Evolutionary conservation across 257 asterid genomes (phyloP).

Genomic region (Ocimum tenuiflorum): DNA sequence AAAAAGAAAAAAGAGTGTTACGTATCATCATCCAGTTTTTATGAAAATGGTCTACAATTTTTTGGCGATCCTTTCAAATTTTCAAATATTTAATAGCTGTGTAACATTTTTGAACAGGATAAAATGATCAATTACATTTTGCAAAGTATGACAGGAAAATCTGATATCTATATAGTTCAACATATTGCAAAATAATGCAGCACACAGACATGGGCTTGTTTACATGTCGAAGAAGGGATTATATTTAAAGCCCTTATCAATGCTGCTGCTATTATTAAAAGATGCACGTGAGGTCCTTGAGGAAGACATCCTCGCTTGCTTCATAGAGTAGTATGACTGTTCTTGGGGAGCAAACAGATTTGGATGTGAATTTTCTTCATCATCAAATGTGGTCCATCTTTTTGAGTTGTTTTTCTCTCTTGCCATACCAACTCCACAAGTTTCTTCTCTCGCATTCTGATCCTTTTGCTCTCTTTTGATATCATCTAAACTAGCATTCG

Average conservation of each 20-base stretch:
- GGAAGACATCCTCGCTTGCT: conserved; percentile 31
- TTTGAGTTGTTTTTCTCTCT: conserved; percentile 27
- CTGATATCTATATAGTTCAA: no score
- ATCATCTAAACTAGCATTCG: conserved; percentile 37
- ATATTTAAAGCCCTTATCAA: conserved; percentile 60
- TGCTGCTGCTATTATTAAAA: conserved; percentile 37
- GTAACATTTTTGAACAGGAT: no score
- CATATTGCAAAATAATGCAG: background rate
- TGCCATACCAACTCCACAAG: background rate
- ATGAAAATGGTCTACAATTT: no score
- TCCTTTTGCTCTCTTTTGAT: conserved; percentile 52
- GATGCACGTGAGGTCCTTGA: conserved; percentile 29
- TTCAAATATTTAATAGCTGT: no score
- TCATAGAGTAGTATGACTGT: conserved; percentile 21
- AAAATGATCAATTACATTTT: no score
- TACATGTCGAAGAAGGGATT: conserved; percentile 72
- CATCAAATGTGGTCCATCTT: conserved; percentile 47
- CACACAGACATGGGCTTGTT: conserved; percentile 10
- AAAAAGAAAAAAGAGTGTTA: no score
- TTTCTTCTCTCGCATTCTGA: conserved; percentile 39
- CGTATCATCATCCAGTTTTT: no score
- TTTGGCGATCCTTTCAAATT: no score
- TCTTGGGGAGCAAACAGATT: conserved; percentile 49
- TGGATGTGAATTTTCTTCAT: conserved; percentile 64
- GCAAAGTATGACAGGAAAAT: no score